phyloP scores from a whole-genome alignment of 768 basidiomycete species.

The Leccinum fibrillosum region DNA sequence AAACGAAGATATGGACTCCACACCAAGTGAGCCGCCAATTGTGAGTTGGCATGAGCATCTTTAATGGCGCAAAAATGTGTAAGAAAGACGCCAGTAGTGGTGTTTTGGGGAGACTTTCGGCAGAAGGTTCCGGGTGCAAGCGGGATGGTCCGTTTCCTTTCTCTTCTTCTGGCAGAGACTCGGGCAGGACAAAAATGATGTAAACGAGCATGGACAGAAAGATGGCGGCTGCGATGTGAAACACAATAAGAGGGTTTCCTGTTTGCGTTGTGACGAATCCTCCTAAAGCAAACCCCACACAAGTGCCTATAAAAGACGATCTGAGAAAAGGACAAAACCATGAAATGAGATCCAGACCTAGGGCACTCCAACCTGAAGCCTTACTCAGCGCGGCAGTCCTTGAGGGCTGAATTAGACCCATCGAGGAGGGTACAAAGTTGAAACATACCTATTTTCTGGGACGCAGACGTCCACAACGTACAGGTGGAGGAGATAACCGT shows the following conservation, averaged over 20 bases:
- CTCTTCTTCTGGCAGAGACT: constrained; percentile 28
- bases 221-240: constrained; percentile 15
- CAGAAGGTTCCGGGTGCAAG: background rate
- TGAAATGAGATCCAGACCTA: constrained; percentile 19
- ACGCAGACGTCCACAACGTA: constrained; percentile 28
- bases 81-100: background rate
- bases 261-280: constrained; percentile 29
- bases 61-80: constrained; percentile 24
- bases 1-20: constrained; percentile 26
- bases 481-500: constrained; percentile 23
- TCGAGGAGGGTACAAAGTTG: background rate
- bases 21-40: constrained; percentile 33
- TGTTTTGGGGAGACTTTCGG: background rate
- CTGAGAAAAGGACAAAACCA: background rate
- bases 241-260: constrained; percentile 23
- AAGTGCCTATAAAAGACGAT: constrained; percentile 15
- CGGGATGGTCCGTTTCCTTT: constrained; percentile 17
- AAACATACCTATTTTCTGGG: constrained; percentile 23
- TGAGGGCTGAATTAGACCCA: constrained; percentile 3
- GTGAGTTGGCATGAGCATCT: constrained; percentile 18
- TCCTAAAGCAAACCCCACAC: constrained; percentile 27
- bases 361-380: constrained; percentile 26
- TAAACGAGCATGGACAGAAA: constrained; percentile 20
- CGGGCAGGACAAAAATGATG: constrained; percentile 24
- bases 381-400: constrained; percentile 28